A percentile compares a stretch with the other conserved stretches of the same genome.
Evolutionary conservation across 148 eudicot species (phyloP).

Genomic region (Chenopodium album): DNA sequence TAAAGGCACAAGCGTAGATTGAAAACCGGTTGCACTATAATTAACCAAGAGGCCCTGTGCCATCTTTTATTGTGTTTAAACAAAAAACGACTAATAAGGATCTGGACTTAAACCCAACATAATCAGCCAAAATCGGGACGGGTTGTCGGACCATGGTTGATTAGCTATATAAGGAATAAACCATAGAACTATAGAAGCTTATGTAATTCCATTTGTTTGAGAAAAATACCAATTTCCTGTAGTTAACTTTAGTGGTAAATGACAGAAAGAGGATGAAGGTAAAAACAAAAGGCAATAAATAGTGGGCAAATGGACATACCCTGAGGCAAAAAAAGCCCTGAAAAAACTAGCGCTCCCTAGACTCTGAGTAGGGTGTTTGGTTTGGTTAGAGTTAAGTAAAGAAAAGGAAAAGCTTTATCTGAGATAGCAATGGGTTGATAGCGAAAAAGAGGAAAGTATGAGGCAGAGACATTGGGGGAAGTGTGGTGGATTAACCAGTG

Average conservation of each 20-base stretch:
- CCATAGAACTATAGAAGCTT: too few species aligned
- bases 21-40: too few species aligned
- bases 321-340: not conserved
- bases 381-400: not conserved
- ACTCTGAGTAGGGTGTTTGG: too few species aligned
- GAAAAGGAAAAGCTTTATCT: not conserved
- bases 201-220: not conserved
- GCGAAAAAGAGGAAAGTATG: not conserved
- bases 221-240: not conserved
- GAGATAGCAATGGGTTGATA: too few species aligned
- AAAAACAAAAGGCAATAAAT: not conserved
- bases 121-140: too few species aligned
- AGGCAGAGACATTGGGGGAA: not conserved
- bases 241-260: not conserved
- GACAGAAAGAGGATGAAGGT: not conserved
- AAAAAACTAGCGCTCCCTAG: not conserved
- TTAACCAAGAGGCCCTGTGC: too few species aligned
- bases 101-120: too few species aligned
- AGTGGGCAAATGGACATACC: not conserved
- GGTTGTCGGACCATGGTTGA: too few species aligned
- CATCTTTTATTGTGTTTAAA: too few species aligned
- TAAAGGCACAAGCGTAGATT: too few species aligned
- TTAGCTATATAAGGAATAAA: too few species aligned
- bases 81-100: too few species aligned
- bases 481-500: not conserved